Percentiles rank a stretch among this genome's conserved stretches.
These are phyloP conservation scores for Discostella stelligeroides DNA, from an alignment of 108 stramenopile genomes.

Conservation along the genomic window DNA sequence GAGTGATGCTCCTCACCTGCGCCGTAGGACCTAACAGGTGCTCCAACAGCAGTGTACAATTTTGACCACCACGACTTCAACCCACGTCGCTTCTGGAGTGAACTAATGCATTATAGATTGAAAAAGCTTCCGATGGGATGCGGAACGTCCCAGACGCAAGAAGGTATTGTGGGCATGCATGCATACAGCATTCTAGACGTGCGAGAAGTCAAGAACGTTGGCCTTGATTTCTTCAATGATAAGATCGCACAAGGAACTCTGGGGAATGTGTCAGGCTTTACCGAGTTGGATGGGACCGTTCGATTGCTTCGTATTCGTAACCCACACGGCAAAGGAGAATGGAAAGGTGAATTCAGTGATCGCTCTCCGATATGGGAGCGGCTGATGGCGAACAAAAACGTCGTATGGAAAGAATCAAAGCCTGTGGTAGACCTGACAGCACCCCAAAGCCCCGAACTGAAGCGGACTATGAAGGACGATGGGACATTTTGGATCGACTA, in stretches of 20 bases:
- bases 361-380: conserved; percentile 54
- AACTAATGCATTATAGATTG: conserved; percentile 56
- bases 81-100: conserved; percentile 60
- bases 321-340: conserved; percentile 81
- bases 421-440: conserved; percentile 18
- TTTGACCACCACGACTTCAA: conserved; percentile 60
- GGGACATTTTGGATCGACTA: conserved; percentile 83
- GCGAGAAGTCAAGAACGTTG: conserved; percentile 68
- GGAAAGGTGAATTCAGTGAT: conserved; percentile 80
- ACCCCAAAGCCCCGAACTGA: conserved; percentile 40
- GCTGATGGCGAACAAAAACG: conserved; percentile 51
- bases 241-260: conserved; percentile 39
- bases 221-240: conserved; percentile 63
- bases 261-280: conserved; percentile 68
- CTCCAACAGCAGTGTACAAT: conserved; percentile 67
- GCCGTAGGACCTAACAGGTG: conserved; percentile 74
- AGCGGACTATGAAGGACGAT: conserved; percentile 66
- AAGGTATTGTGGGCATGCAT: conserved; percentile 88
- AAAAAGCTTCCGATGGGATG: conserved; percentile 79
- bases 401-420: conserved; percentile 14
- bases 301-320: conserved; percentile 82
- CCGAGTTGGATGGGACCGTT: conserved; percentile 71
- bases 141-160: conserved; percentile 62
- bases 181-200: conserved; percentile 95
- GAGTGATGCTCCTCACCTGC: not conserved